Conservation (phyloP, 805 yeast species). For the Blastobotrys peoriensis region DNA sequence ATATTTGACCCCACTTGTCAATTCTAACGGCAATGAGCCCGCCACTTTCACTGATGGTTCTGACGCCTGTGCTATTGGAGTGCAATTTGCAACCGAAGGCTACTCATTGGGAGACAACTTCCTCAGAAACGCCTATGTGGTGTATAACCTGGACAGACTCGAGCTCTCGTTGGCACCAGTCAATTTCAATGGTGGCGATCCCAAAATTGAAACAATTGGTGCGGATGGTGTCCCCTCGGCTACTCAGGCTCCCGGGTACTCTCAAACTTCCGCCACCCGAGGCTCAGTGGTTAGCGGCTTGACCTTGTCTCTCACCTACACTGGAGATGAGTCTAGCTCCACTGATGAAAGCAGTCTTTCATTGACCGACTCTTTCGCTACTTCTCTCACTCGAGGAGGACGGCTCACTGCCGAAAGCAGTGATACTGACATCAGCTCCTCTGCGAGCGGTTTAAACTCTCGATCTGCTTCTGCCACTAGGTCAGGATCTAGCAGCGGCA, state of each 20-base stretch:
- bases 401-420: no score
- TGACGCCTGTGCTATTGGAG: background rate
- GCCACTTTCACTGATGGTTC: background rate
- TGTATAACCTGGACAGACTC: conserved; percentile 45
- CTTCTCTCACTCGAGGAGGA: no score
- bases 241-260: conserved; percentile 15
- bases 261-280: background rate
- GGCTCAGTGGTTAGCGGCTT: background rate
- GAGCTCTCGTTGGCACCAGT: conserved; percentile 51
- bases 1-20: background rate
- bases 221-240: conserved; percentile 23
- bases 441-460: no score
- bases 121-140: conserved; percentile 46
- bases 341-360: no score
- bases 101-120: conserved; percentile 49
- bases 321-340: no score
- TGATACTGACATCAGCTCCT: no score
- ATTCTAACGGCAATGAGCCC: background rate
- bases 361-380: no score
- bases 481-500: no score
- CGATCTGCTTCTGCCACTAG: no score
- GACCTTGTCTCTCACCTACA: background rate
- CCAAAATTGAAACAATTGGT: conserved; percentile 23
- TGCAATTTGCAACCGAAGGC: background rate
- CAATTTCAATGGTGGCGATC: conserved; percentile 18